Conservation (phyloP, 2,329 filamentous ascomycete genomes). For the Chrysosporium keratinophilum region DNA sequence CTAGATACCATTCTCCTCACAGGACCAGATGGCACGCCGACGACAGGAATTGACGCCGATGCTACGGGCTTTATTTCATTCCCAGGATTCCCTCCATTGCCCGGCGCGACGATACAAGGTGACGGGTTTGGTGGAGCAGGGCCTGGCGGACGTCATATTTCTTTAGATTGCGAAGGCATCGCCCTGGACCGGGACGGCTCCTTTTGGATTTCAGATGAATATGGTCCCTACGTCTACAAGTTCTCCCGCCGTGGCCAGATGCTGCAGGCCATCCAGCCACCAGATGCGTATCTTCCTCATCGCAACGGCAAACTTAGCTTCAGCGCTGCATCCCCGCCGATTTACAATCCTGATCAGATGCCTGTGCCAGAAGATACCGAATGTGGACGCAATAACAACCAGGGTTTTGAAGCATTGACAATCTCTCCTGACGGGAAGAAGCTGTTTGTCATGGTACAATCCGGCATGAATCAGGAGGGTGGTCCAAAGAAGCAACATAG, state of each 20-base stretch:
- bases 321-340: conserved; percentile 52
- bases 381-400: conserved; percentile 59
- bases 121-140: conserved; percentile 57
- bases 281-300: conserved; percentile 52
- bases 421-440: conserved; percentile 52
- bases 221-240: conserved; percentile 59
- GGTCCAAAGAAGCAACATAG: conserved; percentile 46
- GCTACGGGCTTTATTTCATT: conserved; percentile 44
- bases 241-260: conserved; percentile 51
- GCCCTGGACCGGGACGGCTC: conserved; percentile 49
- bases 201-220: conserved; percentile 63
- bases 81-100: conserved; percentile 51
- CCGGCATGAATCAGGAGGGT: conserved; percentile 53
- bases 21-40: conserved; percentile 51
- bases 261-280: conserved; percentile 53
- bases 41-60: conserved; percentile 55
- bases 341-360: conserved; percentile 43
- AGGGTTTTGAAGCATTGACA: conserved; percentile 63
- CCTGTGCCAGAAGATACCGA: conserved; percentile 48
- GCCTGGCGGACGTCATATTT: conserved; percentile 48
- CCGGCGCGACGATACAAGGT: conserved; percentile 53
- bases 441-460: conserved; percentile 57
- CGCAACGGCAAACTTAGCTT: conserved; percentile 54
- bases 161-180: conserved; percentile 58
- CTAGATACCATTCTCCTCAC: conserved; percentile 55